Conservation (phyloP, 2,329 filamentous ascomycete genomes). For the Didymosphaeria variabile region DNA sequence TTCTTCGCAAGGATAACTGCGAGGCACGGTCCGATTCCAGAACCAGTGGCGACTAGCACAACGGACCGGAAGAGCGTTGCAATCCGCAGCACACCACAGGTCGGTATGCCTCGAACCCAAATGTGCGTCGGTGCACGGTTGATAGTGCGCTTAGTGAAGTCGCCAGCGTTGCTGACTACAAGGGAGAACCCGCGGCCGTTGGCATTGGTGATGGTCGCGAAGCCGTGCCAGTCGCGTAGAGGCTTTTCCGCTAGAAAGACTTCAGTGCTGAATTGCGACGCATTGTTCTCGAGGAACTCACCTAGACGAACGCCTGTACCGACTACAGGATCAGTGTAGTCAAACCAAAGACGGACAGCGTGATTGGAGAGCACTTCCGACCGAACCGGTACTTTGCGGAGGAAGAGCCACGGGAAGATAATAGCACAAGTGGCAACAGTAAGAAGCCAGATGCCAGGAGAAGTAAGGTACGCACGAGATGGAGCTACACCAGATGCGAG, state of each 20-base stretch:
- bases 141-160: slow-evolving; percentile 49
- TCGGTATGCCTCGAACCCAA: slow-evolving; percentile 49
- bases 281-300: background rate
- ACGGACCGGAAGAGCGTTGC: slow-evolving; percentile 47
- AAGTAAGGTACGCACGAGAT: slow-evolving; percentile 35
- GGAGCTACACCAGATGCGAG: slow-evolving; percentile 26
- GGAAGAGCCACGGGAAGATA: slow-evolving; percentile 76
- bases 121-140: slow-evolving; percentile 43
- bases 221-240: slow-evolving; percentile 51
- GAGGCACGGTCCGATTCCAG: slow-evolving; percentile 54
- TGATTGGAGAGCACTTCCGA: slow-evolving; percentile 77
- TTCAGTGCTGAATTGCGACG: background rate
- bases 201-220: slow-evolving; percentile 51
- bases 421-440: slow-evolving; percentile 71
- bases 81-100: slow-evolving; percentile 48
- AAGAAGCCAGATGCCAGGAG: slow-evolving; percentile 72
- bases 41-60: slow-evolving; percentile 50
- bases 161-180: slow-evolving; percentile 50
- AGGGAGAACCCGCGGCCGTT: slow-evolving; percentile 43
- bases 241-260: slow-evolving; percentile 33
- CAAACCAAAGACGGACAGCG: slow-evolving; percentile 72
- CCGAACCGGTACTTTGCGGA: slow-evolving; percentile 73
- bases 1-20: slow-evolving; percentile 60
- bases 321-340: slow-evolving; percentile 43
- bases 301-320: slow-evolving; percentile 43